A percentile compares a stretch with the other conserved stretches of the same genome.
These are phyloP conservation scores for Chrysanthemum makinoi DNA, from an alignment of 129 eudicot species.

Conservation along the genomic window DNA sequence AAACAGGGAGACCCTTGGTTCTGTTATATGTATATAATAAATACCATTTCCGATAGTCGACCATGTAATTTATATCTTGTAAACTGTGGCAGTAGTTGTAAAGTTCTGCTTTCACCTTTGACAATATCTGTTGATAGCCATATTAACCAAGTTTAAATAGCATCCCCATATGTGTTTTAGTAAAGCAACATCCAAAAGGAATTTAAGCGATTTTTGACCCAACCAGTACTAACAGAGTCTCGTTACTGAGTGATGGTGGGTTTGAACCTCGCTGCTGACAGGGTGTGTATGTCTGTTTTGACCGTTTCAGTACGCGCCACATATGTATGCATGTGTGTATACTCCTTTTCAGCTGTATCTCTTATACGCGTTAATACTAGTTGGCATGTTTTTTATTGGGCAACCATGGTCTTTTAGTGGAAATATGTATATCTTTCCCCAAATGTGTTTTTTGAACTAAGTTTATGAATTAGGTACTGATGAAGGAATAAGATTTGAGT, in stretches of 20 bases:
- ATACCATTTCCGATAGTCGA: neutral
- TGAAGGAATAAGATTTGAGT: neutral
- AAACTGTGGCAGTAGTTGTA: neutral
- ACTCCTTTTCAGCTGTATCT: neutral
- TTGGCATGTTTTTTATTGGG: no score
- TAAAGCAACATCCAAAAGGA: neutral
- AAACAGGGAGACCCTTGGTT: neutral
- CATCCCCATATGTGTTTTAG: neutral
- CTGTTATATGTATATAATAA: neutral
- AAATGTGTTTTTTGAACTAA: slow-evolving; percentile 19
- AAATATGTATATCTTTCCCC: no score
- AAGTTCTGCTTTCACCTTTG: neutral
- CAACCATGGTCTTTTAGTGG: no score
- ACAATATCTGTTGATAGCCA: neutral
- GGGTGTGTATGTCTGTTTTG: neutral
- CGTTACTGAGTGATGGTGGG: neutral
- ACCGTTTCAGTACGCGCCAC: neutral
- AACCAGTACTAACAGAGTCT: neutral
- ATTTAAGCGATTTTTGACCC: neutral
- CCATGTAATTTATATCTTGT: neutral
- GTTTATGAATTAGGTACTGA: slow-evolving; percentile 22
- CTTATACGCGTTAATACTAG: no score
- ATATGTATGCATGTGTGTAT: neutral
- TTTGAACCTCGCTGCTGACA: neutral
- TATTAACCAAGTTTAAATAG: neutral